Conservation (phyloP, 169 alveolate genomes). For the Cryptosporidium sp. region DNA sequence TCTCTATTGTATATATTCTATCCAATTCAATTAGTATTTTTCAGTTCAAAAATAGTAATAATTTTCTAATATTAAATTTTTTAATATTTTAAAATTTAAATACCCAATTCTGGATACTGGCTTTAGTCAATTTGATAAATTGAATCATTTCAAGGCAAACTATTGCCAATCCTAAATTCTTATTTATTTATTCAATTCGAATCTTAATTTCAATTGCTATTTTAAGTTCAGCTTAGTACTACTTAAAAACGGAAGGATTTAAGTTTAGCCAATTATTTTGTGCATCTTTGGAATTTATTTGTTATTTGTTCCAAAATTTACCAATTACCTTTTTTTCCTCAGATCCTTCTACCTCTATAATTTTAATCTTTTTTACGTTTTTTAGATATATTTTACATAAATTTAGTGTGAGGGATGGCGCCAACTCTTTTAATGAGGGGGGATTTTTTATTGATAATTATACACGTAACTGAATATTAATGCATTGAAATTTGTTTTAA, state of each 20-base stretch:
- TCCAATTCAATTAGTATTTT: neutral
- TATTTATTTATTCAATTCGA: neutral
- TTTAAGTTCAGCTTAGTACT: neutral
- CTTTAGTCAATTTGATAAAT: neutral
- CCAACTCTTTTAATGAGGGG: slow-evolving; percentile 12
- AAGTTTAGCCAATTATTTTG: neutral
- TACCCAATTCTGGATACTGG: neutral
- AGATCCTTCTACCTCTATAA: neutral
- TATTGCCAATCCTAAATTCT: neutral
- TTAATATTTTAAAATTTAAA: neutral
- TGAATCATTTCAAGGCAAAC: neutral
- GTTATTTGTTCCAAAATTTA: neutral
- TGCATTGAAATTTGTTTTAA: neutral
- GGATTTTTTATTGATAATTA: neutral
- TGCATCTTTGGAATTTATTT: neutral
- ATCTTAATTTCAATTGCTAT: neutral
- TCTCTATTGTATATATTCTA: neutral
- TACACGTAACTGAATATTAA: slow-evolving; percentile 14
- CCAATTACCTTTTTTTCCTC: neutral
- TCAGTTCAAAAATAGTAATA: no score
- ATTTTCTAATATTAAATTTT: no score
- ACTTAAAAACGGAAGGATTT: neutral
- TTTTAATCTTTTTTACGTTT: slow-evolving; percentile 6
- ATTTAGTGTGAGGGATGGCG: slow-evolving; percentile 8
- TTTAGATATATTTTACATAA: slow-evolving; percentile 6